Conservation (phyloP, 108 stramenopile genomes). For the Pseudonitzschia multistriata region DNA sequence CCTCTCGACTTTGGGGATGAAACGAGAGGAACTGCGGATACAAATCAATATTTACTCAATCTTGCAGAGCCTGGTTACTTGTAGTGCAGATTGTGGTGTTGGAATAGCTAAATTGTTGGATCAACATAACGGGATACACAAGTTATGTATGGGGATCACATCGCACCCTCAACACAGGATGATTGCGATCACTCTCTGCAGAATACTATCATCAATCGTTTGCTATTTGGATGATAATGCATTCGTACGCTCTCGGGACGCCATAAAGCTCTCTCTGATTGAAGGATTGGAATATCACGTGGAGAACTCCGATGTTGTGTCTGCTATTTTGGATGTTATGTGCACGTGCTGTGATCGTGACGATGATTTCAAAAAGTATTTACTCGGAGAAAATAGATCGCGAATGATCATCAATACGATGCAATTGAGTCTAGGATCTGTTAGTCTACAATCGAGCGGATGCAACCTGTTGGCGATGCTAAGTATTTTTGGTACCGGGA, state of each 20-base stretch:
- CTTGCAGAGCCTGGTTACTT: neutral
- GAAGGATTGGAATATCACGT: constrained; percentile 17
- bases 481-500: constrained; percentile 23
- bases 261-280: constrained; percentile 6
- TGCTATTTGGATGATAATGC: constrained; percentile 3
- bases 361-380: constrained; percentile 18
- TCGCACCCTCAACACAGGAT: constrained; percentile 7
- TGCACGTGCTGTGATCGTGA: constrained; percentile 19
- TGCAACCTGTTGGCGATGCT: constrained; percentile 22
- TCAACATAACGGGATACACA: constrained; percentile 9
- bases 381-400: constrained; percentile 11
- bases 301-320: constrained; percentile 20
- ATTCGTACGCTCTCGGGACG: constrained; percentile 5
- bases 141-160: neutral
- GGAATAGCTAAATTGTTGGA: neutral
- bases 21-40: neutral
- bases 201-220: constrained; percentile 14
- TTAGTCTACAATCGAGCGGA: constrained; percentile 17
- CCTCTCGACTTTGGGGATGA: neutral
- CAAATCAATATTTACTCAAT: neutral
- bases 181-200: constrained; percentile 8
- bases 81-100: neutral
- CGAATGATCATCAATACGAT: constrained; percentile 20
- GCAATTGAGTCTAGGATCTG: constrained; percentile 13
- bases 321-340: constrained; percentile 19